Evolutionary conservation across 257 asterid species (phyloP), one percentile per base, ranked within the genome.

Genomic region (Haberlea rhodopensis): DNA sequence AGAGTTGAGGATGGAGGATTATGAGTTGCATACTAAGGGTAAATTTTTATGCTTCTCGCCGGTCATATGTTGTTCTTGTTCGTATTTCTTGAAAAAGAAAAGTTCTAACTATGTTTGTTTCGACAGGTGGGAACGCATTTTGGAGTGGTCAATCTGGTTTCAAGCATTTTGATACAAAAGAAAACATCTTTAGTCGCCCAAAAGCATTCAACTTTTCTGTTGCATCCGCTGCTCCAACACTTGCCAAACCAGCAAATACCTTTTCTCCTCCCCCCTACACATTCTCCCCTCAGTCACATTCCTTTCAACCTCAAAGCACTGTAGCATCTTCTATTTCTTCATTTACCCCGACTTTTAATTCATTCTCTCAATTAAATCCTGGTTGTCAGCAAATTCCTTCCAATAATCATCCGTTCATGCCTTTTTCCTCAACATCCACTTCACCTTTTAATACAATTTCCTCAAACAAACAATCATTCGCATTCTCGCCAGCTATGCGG

Each of bases 1-100:
- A 46, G 80, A 63, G 68, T 62, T 71, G 67, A 71, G 80, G 60
- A 57, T 16, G 8, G 70, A 71, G 31, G n/a, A n/a, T n/a, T n/a
- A n/a, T n/a, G n/a, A n/a, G n/a, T n/a, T n/a, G n/a, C n/a, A n/a
- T n/a, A 62, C 45, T 15, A 65, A 69, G 70, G 76, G 76, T 64
- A 69, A 34, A 29, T 54, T 21, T 68, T 8, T 29, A 46, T 13
- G 27, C 25, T 63, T 32, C 6, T 8, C 8, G 6, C 6, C 34
- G 6, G 34, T 9, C 34, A 29, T 29, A 27, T 29, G 34, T 29
- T 29, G 34, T 29, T 57, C 37, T n/a, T 52, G 34, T 43, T 27
- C 45, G 16, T 10, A 40, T 45, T 70, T 43, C 31, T n/a, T 22
- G 28, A 46, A 3, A 25, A 68, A 58, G 29, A 59, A 9, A 15